Evolutionary conservation across 2,329 filamentous ascomycete species (phyloP).

Genomic region (Beauveria pseudobassiana): DNA sequence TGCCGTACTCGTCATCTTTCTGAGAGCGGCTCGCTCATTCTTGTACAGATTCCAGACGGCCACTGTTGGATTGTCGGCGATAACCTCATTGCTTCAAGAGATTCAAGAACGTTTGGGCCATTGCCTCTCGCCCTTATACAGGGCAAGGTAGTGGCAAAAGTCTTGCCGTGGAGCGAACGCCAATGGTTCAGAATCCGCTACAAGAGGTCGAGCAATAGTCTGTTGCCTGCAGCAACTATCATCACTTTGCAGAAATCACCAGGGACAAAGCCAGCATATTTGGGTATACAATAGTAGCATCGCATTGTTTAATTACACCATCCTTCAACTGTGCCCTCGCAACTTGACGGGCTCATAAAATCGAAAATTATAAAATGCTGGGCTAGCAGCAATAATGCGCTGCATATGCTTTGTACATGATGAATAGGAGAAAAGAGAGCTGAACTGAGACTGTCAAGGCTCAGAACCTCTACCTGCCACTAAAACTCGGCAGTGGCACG

Average conservation of each 20-base stretch:
- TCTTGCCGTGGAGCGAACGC: slow-evolving; percentile 44
- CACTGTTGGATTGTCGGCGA: slow-evolving; percentile 91
- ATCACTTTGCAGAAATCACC: slow-evolving; percentile 15
- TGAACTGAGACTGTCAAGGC: slow-evolving; percentile 6
- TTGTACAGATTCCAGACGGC: slow-evolving; percentile 70
- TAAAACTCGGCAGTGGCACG: neutral
- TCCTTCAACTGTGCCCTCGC: neutral
- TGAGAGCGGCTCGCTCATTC: neutral
- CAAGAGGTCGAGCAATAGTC: slow-evolving; percentile 21
- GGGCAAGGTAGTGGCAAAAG: slow-evolving; percentile 70
- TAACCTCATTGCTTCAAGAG: slow-evolving; percentile 74
- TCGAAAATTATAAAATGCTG: slow-evolving; percentile 18
- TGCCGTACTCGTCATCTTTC: neutral
- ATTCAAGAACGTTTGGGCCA: slow-evolving; percentile 82
- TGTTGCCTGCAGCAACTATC: neutral
- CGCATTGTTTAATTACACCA: slow-evolving; percentile 12
- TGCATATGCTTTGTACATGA: slow-evolving; percentile 30
- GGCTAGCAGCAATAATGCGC: slow-evolving; percentile 13
- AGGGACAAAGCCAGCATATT: neutral
- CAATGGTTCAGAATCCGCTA: slow-evolving; percentile 41
- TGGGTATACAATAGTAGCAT: slow-evolving; percentile 4
- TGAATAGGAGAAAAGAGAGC: slow-evolving; percentile 12
- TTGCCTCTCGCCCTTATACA: slow-evolving; percentile 76
- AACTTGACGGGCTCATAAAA: slow-evolving; percentile 8
- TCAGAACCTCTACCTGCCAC: slow-evolving; percentile 2